These are phyloP conservation scores for Fusarium sarcochroum DNA, from an alignment of 2,329 filamentous ascomycete genomes.

Conservation along the genomic window DNA sequence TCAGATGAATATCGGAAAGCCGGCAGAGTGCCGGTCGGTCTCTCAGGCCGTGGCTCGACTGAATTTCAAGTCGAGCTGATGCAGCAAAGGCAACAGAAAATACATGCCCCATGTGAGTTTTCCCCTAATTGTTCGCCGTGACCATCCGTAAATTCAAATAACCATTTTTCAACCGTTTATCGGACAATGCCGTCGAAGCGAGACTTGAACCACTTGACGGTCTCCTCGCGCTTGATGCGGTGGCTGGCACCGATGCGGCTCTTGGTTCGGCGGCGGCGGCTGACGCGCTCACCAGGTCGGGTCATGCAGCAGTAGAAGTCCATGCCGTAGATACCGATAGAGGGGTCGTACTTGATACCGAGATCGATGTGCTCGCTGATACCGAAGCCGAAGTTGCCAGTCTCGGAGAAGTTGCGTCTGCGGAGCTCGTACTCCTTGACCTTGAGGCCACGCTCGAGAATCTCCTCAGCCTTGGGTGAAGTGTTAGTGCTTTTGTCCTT, in stretches of 20 bases:
- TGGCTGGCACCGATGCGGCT: slow-evolving; percentile 87
- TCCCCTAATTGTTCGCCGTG: slow-evolving; percentile 58
- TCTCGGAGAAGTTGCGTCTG: slow-evolving; percentile 99
- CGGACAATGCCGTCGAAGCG: slow-evolving; percentile 99
- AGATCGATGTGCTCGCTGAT: slow-evolving; percentile 99
- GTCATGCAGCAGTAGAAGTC: slow-evolving; percentile 99
- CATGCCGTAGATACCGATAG: slow-evolving; percentile 99
- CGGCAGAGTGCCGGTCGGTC: slow-evolving; percentile 78
- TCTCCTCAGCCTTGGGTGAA: slow-evolving; percentile 85
- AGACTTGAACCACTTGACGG: slow-evolving; percentile 92
- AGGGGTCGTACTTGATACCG: slow-evolving; percentile 99
- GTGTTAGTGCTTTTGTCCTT: slow-evolving; percentile 44
- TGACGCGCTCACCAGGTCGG: slow-evolving; percentile 97
- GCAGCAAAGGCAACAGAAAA: slow-evolving; percentile 62
- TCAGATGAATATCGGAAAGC: slow-evolving; percentile 64
- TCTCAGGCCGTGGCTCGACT: slow-evolving; percentile 79
- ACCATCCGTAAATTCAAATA: slow-evolving; percentile 56
- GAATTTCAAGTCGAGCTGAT: slow-evolving; percentile 67
- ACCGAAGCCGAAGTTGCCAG: slow-evolving; percentile 99
- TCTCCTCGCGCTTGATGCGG: slow-evolving; percentile 95
- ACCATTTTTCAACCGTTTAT: slow-evolving; percentile 70
- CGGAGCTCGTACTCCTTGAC: slow-evolving; percentile 99
- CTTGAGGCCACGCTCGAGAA: slow-evolving; percentile 99
- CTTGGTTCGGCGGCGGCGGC: slow-evolving; percentile 93
- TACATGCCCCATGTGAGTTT: slow-evolving; percentile 57